These are phyloP conservation scores for Goffeauzyma gilvescens DNA, from an alignment of 768 basidiomycete genomes.

Conservation along the genomic window DNA sequence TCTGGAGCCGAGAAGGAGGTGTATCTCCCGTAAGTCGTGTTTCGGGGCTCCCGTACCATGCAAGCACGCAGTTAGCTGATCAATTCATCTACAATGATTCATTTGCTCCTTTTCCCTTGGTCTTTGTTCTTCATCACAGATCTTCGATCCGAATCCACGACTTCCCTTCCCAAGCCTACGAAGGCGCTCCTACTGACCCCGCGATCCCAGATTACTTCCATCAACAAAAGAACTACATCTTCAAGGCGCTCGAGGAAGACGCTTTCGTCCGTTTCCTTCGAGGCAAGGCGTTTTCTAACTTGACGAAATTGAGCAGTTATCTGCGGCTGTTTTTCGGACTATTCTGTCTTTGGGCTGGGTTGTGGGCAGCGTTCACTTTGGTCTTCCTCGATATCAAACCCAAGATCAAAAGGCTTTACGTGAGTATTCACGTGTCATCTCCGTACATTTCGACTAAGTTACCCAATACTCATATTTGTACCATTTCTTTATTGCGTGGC, in stretches of 20 bases:
- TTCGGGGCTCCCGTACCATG: no score
- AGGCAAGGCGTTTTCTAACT: slow-evolving; percentile 92
- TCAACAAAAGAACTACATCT: slow-evolving; percentile 89
- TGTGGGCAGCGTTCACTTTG: slow-evolving; percentile 71
- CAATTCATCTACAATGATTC: no score
- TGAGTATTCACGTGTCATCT: slow-evolving; percentile 48
- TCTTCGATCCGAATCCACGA: slow-evolving; percentile 74
- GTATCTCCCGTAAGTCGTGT: slow-evolving; percentile 64
- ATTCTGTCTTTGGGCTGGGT: slow-evolving; percentile 80
- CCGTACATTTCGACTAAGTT: no score
- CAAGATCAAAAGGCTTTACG: slow-evolving; percentile 82
- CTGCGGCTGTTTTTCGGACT: slow-evolving; percentile 70
- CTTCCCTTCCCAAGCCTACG: slow-evolving; percentile 42
- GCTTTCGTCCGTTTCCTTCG: slow-evolving; percentile 57
- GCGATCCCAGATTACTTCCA: slow-evolving; percentile 90
- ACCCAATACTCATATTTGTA: background rate
- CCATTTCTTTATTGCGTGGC: background rate
- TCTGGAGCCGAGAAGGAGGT: slow-evolving; percentile 88
- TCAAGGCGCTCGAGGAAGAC: slow-evolving; percentile 79
- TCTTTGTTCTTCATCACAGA: no score
- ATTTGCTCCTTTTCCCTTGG: no score
- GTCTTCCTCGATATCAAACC: slow-evolving; percentile 86
- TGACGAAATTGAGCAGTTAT: slow-evolving; percentile 76
- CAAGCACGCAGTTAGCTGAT: no score
- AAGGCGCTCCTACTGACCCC: slow-evolving; percentile 52